These are phyloP conservation scores for Aspergillus hiratsukae DNA, from an alignment of 2,329 filamentous ascomycete species.

Conservation along the genomic window DNA sequence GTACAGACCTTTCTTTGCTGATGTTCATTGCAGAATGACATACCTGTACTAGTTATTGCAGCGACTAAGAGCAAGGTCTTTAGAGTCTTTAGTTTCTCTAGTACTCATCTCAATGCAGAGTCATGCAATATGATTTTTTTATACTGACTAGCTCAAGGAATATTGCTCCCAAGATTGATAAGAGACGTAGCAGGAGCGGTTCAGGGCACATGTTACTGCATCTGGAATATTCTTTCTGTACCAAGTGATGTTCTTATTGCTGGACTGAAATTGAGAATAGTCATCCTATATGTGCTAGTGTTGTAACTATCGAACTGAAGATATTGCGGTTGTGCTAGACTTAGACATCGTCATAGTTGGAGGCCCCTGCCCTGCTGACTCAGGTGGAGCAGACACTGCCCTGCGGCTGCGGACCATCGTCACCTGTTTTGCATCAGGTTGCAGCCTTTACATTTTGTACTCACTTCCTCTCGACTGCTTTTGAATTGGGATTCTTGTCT, in stretches of 20 bases:
- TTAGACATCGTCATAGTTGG: conserved; percentile 4
- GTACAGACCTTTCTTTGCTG: background rate
- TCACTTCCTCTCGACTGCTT: background rate
- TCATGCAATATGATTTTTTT: conserved; percentile 8
- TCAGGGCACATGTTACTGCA: background rate
- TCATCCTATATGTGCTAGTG: too few relatives aligned
- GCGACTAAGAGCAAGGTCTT: background rate
- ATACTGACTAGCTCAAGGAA: background rate
- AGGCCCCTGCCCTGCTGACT: conserved; percentile 11
- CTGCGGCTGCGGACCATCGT: conserved; percentile 16
- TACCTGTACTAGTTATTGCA: background rate
- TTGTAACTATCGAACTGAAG: background rate
- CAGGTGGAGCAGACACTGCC: conserved; percentile 7
- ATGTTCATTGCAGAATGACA: background rate
- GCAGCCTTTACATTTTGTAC: conserved; percentile 12
- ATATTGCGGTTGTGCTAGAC: background rate
- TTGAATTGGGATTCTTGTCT: background rate
- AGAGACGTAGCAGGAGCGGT: background rate
- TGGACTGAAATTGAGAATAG: background rate
- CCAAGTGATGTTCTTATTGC: background rate
- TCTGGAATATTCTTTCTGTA: background rate
- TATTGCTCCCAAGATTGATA: background rate
- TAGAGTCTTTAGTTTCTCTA: background rate
- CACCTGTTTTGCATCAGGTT: conserved; percentile 17
- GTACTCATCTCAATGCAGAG: background rate